phyloP scores from a whole-genome alignment of 495 filamentous ascomycete genomes.

The Astrocystis sublimbata region DNA sequence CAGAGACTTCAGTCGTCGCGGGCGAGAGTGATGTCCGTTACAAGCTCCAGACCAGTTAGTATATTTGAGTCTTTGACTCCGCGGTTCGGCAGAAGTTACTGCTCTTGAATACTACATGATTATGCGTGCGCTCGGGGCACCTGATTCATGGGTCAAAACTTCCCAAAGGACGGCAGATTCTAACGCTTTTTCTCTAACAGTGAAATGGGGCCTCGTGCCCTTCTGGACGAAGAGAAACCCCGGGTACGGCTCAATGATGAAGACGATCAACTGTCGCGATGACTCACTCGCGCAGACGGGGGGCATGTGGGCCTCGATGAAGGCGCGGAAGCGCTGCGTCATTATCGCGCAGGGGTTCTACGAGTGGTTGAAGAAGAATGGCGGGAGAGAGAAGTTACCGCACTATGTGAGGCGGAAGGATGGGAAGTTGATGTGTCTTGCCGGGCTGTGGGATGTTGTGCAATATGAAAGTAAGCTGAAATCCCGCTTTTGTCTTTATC shows the following conservation, averaged over 20 bases:
- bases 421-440: slow-evolving; percentile 81
- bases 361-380: slow-evolving; percentile 88
- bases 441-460: slow-evolving; percentile 89
- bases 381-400: slow-evolving; percentile 75
- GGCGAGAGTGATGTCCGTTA: slow-evolving; percentile 51
- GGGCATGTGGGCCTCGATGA: slow-evolving; percentile 93
- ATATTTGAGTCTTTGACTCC: too few relatives aligned
- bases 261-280: slow-evolving; percentile 93
- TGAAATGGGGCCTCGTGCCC: slow-evolving; percentile 67
- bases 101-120: too few relatives aligned
- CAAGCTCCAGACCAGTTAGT: slow-evolving; percentile 83
- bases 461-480: slow-evolving; percentile 68
- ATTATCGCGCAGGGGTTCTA: slow-evolving; percentile 91
- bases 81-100: too few relatives aligned
- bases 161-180: too few relatives aligned
- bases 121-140: too few relatives aligned
- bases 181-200: too few relatives aligned
- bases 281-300: slow-evolving; percentile 75
- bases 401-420: slow-evolving; percentile 81
- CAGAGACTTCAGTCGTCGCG: not conserved
- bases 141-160: too few relatives aligned
- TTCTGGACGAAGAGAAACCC: slow-evolving; percentile 88
- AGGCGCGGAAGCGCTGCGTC: slow-evolving; percentile 81
- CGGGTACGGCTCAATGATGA: slow-evolving; percentile 72
- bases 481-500: not conserved